Conservation (phyloP, 2,329 filamentous ascomycete genomes). For the Pseudogymnoascus sp. region DNA sequence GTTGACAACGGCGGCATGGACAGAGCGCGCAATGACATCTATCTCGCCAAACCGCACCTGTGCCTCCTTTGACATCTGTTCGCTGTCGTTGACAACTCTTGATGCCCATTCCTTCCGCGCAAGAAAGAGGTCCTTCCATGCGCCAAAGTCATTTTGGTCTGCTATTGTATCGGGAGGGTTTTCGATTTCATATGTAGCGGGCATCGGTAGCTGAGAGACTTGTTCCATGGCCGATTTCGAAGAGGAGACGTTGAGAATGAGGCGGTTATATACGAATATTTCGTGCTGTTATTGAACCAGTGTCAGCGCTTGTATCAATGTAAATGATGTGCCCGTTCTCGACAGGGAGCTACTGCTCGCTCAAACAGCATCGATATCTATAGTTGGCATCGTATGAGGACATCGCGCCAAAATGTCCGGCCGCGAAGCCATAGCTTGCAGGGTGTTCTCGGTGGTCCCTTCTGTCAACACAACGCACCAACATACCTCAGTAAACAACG, state of each 20-base stretch:
- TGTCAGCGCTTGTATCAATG: constrained; percentile 8
- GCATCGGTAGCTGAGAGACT: constrained; percentile 43
- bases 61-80: constrained; percentile 53
- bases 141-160: constrained; percentile 69
- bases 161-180: constrained; percentile 75
- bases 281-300: constrained; percentile 53
- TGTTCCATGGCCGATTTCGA: constrained; percentile 37
- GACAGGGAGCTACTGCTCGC: not conserved
- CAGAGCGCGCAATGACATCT: constrained; percentile 68
- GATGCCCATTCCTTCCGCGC: constrained; percentile 74
- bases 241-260: constrained; percentile 50
- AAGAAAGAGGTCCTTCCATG: constrained; percentile 86
- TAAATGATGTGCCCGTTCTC: not conserved
- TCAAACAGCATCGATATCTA: not conserved
- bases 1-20: constrained; percentile 81
- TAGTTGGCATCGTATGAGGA: not conserved
- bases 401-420: not conserved
- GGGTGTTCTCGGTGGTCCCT: not conserved
- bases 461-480: not conserved
- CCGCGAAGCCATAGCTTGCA: not conserved
- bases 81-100: constrained; percentile 61
- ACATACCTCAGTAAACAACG: constrained; percentile 69
- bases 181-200: constrained; percentile 50
- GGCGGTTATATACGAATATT: constrained; percentile 86
- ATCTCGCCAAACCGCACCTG: constrained; percentile 65